Percentiles rank a stretch among this genome's conserved stretches.
phyloP scores from a whole-genome alignment of 352 stramenopile genomes.

The Phytophthora multivora region DNA sequence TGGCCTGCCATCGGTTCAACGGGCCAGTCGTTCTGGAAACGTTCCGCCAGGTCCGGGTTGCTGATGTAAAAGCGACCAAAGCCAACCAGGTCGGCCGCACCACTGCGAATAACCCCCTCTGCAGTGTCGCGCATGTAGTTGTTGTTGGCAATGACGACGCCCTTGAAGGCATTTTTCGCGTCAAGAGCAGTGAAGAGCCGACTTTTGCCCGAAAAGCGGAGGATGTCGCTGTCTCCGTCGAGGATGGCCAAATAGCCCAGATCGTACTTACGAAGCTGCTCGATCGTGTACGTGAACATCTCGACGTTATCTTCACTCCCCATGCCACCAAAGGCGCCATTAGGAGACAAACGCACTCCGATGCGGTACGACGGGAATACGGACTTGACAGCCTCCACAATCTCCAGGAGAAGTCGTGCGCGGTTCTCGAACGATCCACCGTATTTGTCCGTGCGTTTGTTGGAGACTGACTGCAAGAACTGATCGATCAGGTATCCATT shows the following conservation, averaged over 20 bases:
- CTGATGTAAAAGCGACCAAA: slow-evolving; percentile 59
- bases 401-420: slow-evolving; percentile 62
- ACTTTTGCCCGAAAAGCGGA: slow-evolving; percentile 28
- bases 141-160: slow-evolving; percentile 34
- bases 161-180: slow-evolving; percentile 44
- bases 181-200: slow-evolving; percentile 28
- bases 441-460: slow-evolving; percentile 77
- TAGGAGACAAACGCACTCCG: slow-evolving; percentile 37
- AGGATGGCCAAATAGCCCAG: slow-evolving; percentile 43
- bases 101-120: slow-evolving; percentile 38
- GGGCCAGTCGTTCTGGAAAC: slow-evolving; percentile 24
- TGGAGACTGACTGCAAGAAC: slow-evolving; percentile 74
- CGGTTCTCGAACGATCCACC: slow-evolving; percentile 36
- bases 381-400: slow-evolving; percentile 59
- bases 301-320: slow-evolving; percentile 45
- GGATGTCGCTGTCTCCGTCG: slow-evolving; percentile 12
- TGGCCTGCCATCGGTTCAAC: slow-evolving; percentile 8
- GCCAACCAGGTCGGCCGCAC: slow-evolving; percentile 41
- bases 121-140: slow-evolving; percentile 41
- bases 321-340: slow-evolving; percentile 14
- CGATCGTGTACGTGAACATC: slow-evolving; percentile 43
- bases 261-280: slow-evolving; percentile 32
- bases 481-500: slow-evolving; percentile 93
- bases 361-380: slow-evolving; percentile 30
- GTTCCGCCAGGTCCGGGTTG: slow-evolving; percentile 55